Evolutionary conservation across 2,329 filamentous ascomycete genomes (phyloP).

Genomic region (Plectosphaerella cucumerina): DNA sequence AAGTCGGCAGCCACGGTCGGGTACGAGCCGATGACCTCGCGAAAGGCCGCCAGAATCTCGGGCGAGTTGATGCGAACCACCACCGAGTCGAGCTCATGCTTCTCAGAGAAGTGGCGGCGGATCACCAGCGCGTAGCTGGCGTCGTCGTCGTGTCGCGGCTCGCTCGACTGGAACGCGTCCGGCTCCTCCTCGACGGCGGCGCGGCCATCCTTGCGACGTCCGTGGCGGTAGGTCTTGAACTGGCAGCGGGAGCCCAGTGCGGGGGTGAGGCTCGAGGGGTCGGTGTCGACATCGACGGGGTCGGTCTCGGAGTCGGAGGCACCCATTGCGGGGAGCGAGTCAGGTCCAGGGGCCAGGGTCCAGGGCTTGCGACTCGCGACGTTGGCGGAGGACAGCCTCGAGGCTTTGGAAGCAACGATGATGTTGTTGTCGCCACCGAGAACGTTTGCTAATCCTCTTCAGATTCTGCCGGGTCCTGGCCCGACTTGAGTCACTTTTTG

Average conservation of each 20-base stretch:
- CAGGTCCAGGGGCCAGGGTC: too few relatives aligned
- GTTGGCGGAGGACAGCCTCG: too few relatives aligned
- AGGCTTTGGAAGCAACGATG: background rate
- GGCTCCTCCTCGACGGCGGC: conserved; percentile 10
- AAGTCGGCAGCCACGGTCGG: conserved; percentile 19
- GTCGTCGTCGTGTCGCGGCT: conserved; percentile 14
- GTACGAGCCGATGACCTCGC: conserved; percentile 17
- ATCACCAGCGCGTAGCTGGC: conserved; percentile 19
- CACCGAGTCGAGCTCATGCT: conserved; percentile 10
- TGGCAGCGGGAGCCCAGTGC: conserved; percentile 16
- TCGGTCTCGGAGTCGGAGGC: background rate
- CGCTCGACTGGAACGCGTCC: conserved; percentile 17
- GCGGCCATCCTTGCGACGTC: conserved; percentile 10
- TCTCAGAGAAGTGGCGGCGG: conserved; percentile 10
- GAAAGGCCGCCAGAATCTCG: conserved; percentile 18
- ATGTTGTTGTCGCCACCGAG: too few relatives aligned
- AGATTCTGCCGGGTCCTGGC: too few relatives aligned
- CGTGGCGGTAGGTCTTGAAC: conserved; percentile 20
- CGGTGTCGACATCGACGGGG: background rate
- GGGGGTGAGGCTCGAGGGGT: background rate
- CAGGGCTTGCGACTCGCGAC: background rate
- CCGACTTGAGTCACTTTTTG: too few relatives aligned
- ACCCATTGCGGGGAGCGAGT: background rate
- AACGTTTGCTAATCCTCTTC: too few relatives aligned
- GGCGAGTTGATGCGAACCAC: conserved; percentile 21